Evolutionary conservation across 2,329 filamentous ascomycete species (phyloP).

Genomic region (Blastomyces parvus): DNA sequence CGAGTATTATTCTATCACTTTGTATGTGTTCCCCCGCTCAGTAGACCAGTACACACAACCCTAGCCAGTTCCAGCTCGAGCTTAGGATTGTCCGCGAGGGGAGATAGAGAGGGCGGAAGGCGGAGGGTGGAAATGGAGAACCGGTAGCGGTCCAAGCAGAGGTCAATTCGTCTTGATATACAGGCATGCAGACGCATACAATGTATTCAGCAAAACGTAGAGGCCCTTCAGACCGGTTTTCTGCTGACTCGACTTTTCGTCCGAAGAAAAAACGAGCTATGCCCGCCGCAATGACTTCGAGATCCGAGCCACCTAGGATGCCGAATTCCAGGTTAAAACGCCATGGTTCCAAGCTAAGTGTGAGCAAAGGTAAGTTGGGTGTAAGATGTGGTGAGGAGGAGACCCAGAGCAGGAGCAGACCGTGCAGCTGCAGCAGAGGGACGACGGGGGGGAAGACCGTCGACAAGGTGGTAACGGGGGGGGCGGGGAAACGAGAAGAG

Average conservation of each 20-base stretch:
- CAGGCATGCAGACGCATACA: neutral
- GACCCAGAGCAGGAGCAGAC: neutral
- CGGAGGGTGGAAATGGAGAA: slow-evolving; percentile 1
- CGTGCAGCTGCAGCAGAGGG: slow-evolving; percentile 7
- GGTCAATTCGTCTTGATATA: neutral
- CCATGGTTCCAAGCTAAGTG: slow-evolving; percentile 6
- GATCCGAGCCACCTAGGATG: slow-evolving; percentile 11
- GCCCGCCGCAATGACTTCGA: slow-evolving; percentile 9
- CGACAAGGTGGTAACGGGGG: slow-evolving; percentile 14
- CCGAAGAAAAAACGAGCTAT: neutral
- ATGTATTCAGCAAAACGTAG: neutral
- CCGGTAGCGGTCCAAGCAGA: neutral
- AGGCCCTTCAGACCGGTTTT: neutral
- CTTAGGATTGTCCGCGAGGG: slow-evolving; percentile 3
- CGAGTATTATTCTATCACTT: neutral
- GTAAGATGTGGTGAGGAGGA: neutral
- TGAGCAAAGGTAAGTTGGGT: slow-evolving; percentile 6
- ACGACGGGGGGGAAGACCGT: slow-evolving; percentile 20
- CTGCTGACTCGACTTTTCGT: neutral
- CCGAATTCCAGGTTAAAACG: slow-evolving; percentile 13
- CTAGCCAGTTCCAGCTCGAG: slow-evolving; percentile 1
- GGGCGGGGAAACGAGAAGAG: slow-evolving; percentile 13
- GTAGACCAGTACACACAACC: slow-evolving; percentile 7
- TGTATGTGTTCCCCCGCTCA: slow-evolving; percentile 1
- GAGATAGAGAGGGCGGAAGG: neutral